Evolutionary conservation across 2,329 filamentous ascomycete species (phyloP), one percentile per base, ranked within the genome.

Genomic region (Alternaria sp.): DNA sequence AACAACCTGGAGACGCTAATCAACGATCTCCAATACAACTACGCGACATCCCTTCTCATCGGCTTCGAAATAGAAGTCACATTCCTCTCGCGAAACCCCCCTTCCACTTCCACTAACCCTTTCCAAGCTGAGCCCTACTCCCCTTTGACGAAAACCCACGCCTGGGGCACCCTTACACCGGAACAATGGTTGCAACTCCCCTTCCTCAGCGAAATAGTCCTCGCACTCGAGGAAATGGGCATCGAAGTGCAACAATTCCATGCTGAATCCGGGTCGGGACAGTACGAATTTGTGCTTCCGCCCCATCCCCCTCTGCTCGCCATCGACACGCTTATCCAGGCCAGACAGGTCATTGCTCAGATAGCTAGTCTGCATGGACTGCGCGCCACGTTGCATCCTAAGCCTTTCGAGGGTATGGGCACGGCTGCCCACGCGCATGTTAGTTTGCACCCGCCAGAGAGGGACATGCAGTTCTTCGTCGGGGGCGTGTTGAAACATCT

Each of bases 51-150:
- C 4, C 88, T 94, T 51, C 82, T 90, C 0, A 79, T 93, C 15
- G 93, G 93, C 0, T 96, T 96, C 68, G 93, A 97, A 78, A 88
- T 96, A 44, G 93, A 96, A 78, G 87, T 96, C 10, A 85, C 92
- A 1, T 89, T 96, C 67, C 82, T 95, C 67, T 84, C 85, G 44
- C 84, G 84, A 20, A 72, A 79, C 33, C 23, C 70, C 73, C 8
- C 70, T 18, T 60, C 57, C 10, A 12, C 51, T 37, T 46, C 60
- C 14, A 63, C 62, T 46, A 66, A 70, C 78, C 57, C 68, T 82
- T 33, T 46, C 26, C 47, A 57, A 15, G 25, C 50, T 11, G 80
- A 72, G 15, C 62, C 69, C 44, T 78, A 80, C 8, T 73, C 79
- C 1, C 83, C 90, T 0, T 75, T 85, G n/a, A 86, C 86, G 8